Conservation (phyloP, 2,329 filamentous ascomycete species). For the Hyphodiscus sp. region DNA sequence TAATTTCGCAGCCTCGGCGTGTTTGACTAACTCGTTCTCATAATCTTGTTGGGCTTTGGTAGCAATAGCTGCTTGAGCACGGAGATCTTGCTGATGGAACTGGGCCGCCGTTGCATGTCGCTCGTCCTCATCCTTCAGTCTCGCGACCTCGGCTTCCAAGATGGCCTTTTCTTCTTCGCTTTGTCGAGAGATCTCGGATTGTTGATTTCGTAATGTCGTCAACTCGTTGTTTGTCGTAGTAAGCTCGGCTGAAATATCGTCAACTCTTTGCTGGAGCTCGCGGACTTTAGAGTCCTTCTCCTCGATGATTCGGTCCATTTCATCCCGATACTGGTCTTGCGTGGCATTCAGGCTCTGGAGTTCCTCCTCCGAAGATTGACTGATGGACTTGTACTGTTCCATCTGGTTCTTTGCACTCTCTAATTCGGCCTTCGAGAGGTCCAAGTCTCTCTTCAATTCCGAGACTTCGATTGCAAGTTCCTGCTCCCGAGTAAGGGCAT, state of each 20-base stretch:
- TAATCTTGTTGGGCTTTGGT: conserved; percentile 92
- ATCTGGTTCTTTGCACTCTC: conserved; percentile 74
- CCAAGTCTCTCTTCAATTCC: conserved; percentile 80
- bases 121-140: conserved; percentile 78
- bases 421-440: conserved; percentile 72
- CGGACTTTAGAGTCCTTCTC: conserved; percentile 75
- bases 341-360: conserved; percentile 72
- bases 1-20: conserved; percentile 87
- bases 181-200: conserved; percentile 64
- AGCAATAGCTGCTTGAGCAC: conserved; percentile 88
- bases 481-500: conserved; percentile 62
- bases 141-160: conserved; percentile 70
- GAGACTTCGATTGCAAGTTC: conserved; percentile 78
- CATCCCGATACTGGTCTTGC: conserved; percentile 80
- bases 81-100: conserved; percentile 85
- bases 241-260: conserved; percentile 79
- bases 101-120: conserved; percentile 72
- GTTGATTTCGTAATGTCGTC: conserved; percentile 69
- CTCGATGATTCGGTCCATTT: conserved; percentile 68
- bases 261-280: conserved; percentile 75
- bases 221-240: conserved; percentile 76
- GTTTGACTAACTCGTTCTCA: conserved; percentile 88
- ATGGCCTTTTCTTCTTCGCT: conserved; percentile 77
- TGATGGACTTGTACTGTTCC: conserved; percentile 84
- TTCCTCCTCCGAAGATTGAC: conserved; percentile 81